A percentile compares a stretch with the other conserved stretches of the same genome.
Evolutionary conservation across 1,284 basidiomycete species (phyloP).

Genomic region (Ganoderma resinaceum): DNA sequence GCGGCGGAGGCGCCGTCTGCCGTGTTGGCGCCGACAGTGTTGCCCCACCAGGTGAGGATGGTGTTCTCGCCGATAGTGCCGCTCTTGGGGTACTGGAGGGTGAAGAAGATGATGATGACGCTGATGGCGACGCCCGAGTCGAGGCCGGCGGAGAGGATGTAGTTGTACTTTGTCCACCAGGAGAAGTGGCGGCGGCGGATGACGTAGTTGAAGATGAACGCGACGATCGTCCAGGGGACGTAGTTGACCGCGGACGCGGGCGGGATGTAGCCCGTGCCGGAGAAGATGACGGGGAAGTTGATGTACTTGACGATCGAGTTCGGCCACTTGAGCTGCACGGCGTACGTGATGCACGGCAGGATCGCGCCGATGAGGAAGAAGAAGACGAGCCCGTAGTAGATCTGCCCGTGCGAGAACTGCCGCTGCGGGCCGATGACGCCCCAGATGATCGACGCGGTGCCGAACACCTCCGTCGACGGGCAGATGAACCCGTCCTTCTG

Average conservation of each 20-base stretch:
- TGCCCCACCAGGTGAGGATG: slow-evolving; percentile 51
- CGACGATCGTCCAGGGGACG: slow-evolving; percentile 47
- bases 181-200: slow-evolving; percentile 49
- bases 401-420: slow-evolving; percentile 49
- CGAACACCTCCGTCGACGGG: slow-evolving; percentile 49
- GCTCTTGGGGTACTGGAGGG: slow-evolving; percentile 51
- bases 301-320: slow-evolving; percentile 71
- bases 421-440: slow-evolving; percentile 49
- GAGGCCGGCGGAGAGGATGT: slow-evolving; percentile 58
- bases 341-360: slow-evolving; percentile 47
- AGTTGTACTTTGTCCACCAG: slow-evolving; percentile 60
- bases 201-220: slow-evolving; percentile 53
- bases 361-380: slow-evolving; percentile 59
- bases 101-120: slow-evolving; percentile 57
- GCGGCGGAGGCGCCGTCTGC: slow-evolving; percentile 41
- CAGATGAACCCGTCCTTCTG: slow-evolving; percentile 60
- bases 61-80: slow-evolving; percentile 49
- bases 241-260: slow-evolving; percentile 54
- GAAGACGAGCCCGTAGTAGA: slow-evolving; percentile 49
- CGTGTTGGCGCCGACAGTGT: slow-evolving; percentile 45
- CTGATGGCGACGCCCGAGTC: slow-evolving; percentile 55
- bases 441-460: slow-evolving; percentile 43
- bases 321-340: slow-evolving; percentile 46
- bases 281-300: slow-evolving; percentile 66
- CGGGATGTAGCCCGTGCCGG: slow-evolving; percentile 45